A percentile compares a stretch with the other conserved stretches of the same genome.
These are phyloP conservation scores for Ustilago xerochloae DNA, from an alignment of 1,284 basidiomycete genomes.

Conservation along the genomic window DNA sequence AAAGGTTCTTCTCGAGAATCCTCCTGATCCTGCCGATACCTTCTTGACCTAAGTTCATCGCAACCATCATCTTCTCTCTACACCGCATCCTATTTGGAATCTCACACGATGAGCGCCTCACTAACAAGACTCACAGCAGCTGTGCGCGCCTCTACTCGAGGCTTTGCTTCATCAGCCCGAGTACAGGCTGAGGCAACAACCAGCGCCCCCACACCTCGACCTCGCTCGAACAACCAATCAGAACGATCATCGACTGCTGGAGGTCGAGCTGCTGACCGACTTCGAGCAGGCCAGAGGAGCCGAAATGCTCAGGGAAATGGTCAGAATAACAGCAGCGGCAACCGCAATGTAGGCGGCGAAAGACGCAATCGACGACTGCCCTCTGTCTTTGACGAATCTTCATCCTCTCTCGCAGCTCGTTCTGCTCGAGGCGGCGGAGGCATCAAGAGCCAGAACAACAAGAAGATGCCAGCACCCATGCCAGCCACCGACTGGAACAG, in stretches of 20 bases:
- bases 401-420: conserved; percentile 3
- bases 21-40: background rate
- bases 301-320: background rate
- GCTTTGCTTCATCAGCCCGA: conserved; percentile 19
- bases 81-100: background rate
- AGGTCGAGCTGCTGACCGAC: conserved; percentile 11
- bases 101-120: conserved; percentile 1
- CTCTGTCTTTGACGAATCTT: conserved; percentile 30
- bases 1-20: background rate
- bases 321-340: conserved; percentile 9
- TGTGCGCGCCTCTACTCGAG: conserved; percentile 3
- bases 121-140: background rate
- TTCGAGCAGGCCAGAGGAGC: conserved; percentile 13
- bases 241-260: conserved; percentile 9
- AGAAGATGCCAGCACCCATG: conserved; percentile 21
- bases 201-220: conserved; percentile 11
- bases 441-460: conserved; percentile 5
- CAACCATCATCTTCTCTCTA: background rate
- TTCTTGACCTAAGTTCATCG: too few relatives aligned
- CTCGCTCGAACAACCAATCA: conserved; percentile 15
- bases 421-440: background rate
- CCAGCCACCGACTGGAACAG: conserved; percentile 43
- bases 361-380: conserved; percentile 35
- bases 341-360: conserved; percentile 17
- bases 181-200: conserved; percentile 12